Conservation (phyloP, 208 protist species). For the Acanthamoeba sp. region DNA sequence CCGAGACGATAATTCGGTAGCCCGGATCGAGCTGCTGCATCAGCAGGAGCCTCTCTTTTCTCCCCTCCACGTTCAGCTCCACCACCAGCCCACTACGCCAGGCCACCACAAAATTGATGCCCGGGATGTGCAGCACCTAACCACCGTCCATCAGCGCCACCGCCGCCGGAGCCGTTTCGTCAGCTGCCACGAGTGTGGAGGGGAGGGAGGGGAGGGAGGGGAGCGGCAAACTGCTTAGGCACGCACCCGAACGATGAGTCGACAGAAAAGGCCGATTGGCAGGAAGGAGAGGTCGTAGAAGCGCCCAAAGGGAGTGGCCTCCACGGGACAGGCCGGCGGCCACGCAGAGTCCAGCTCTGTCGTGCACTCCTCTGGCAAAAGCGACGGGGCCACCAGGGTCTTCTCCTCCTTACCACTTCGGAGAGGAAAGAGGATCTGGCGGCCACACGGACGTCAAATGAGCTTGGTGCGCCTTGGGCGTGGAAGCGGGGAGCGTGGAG, state of each 20-base stretch:
- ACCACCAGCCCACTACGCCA: background rate
- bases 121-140: background rate
- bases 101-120: background rate
- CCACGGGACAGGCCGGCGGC: background rate
- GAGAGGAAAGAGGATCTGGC: background rate
- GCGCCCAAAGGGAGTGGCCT: background rate
- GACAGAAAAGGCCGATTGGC: slow-evolving; percentile 20
- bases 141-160: background rate
- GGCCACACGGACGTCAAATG: too few species aligned
- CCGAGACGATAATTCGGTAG: background rate
- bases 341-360: background rate
- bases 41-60: background rate
- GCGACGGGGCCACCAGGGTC: background rate
- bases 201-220: too few species aligned
- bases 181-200: background rate
- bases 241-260: slow-evolving; percentile 11
- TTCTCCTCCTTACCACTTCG: background rate
- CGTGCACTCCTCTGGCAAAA: background rate
- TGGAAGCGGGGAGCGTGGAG: too few species aligned
- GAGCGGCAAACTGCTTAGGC: too few species aligned
- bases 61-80: background rate
- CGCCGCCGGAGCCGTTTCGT: too few species aligned
- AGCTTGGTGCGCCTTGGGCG: too few species aligned
- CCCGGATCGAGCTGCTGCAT: background rate
- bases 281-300: slow-evolving; percentile 29